Base-by-base conservation (phyloP, 208 protist species). In the Naegleria gruberi region DNA sequence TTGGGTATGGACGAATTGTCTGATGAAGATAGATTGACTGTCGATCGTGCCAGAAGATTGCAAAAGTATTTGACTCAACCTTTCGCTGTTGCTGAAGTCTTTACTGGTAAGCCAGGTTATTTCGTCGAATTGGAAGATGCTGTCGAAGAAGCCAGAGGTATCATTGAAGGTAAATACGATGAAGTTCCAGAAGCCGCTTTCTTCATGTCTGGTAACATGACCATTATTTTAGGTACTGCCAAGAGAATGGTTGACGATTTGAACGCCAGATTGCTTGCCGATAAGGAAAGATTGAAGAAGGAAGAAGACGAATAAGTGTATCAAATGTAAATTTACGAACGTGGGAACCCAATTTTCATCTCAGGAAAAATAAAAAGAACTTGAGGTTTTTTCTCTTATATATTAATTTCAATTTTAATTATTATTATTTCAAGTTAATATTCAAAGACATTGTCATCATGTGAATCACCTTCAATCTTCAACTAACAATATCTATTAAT, bases 1-100 rank as follows among this genome's bases (percentile, higher is more conserved):
- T 95, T 99, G 30, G 98, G 98, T 95, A 99, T 99, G 95, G 98
- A 99, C 90, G 98, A 99, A 95, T 94, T 99, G 86, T 98, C 95
- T 90, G 98, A 99, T 95, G 98, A 99, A 86, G 98, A 99, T 94
- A 99, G 98, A 95, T 92, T 98, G 12, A 96, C 96, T 73, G 97
- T 99, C 85, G 96, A 96, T 92, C 97, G 98, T 91, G 98, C 98
- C 34, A 97, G 96, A 92, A 97, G 97, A 94, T 95, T 97, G 77
- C 95, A 97, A 94, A 94, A 95, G 88, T 99, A 99, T 97, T 94
- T 99, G 73, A 99, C 97, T 37, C 98, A 99, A 95, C 98, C 98
- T 89, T 99, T 99, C 96, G 93, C 96, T 91, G 97, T 99, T 41
- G 97, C 98, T 51, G 97, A 98, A 94, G 96, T 98, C 77, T 99